These are phyloP conservation scores for Davidsoniella eucalypti DNA, from an alignment of 2,329 filamentous ascomycete genomes.

Conservation along the genomic window DNA sequence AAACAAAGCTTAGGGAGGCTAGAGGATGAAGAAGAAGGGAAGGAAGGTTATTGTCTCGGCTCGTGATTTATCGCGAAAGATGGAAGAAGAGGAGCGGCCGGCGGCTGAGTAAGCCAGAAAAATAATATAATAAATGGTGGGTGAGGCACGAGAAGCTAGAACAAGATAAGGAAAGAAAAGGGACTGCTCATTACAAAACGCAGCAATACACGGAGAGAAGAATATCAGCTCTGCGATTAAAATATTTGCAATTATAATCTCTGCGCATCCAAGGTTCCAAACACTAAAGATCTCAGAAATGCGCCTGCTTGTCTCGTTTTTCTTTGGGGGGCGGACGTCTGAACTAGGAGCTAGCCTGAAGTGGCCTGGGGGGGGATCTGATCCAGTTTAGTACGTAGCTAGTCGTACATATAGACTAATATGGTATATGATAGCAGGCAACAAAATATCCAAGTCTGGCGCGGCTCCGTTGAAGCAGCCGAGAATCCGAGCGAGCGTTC, in stretches of 20 bases:
- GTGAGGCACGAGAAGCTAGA: neutral
- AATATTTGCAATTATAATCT: neutral
- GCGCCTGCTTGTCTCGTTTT: neutral
- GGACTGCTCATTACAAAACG: neutral
- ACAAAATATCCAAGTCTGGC: neutral
- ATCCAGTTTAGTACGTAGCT: neutral
- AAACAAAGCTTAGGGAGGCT: neutral
- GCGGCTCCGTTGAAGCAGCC: conserved; percentile 6
- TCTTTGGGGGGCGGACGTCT: too few species aligned
- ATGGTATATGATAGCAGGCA: too few species aligned
- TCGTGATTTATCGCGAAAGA: neutral
- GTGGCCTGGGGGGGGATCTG: too few species aligned
- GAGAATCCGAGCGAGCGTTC: conserved; percentile 10
- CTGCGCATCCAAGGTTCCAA: conserved; percentile 1
- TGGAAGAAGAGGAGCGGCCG: neutral
- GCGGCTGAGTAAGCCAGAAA: neutral
- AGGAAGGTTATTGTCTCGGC: neutral
- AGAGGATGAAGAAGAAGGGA: neutral
- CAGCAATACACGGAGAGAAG: neutral
- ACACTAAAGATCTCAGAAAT: conserved; percentile 7
- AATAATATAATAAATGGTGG: neutral
- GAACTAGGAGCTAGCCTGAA: too few species aligned
- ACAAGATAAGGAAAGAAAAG: neutral
- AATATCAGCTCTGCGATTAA: too few species aligned
- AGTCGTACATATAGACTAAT: too few species aligned